A percentile compares a stretch with the other conserved stretches of the same genome.
These are phyloP conservation scores for Mediolabrus comicus DNA, from an alignment of 108 stramenopile species.

Conservation along the genomic window DNA sequence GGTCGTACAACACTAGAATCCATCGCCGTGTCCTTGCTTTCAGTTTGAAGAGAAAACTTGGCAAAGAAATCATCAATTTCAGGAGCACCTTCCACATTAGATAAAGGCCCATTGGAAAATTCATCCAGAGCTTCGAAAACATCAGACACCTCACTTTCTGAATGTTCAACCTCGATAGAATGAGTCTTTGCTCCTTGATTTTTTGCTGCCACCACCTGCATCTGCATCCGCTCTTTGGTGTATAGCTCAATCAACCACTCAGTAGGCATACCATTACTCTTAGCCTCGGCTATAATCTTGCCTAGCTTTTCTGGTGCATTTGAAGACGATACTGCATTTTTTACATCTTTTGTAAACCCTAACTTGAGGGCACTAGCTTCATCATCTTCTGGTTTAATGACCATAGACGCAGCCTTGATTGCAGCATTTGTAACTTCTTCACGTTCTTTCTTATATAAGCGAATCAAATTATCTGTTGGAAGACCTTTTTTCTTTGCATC, in stretches of 20 bases:
- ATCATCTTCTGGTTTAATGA: neutral
- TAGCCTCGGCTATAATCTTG: neutral
- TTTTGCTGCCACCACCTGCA: neutral
- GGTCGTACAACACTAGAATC: neutral
- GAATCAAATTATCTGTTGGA: constrained; percentile 9
- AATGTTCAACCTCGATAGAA: neutral
- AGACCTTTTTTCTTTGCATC: constrained; percentile 22
- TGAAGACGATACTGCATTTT: neutral
- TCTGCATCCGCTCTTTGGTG: neutral
- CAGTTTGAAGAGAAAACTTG: constrained; percentile 31
- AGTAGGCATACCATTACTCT: neutral
- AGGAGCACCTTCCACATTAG: neutral
- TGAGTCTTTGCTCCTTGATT: neutral
- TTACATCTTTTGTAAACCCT: neutral
- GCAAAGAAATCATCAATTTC: constrained; percentile 38
- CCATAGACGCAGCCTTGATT: neutral
- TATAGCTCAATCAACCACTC: neutral
- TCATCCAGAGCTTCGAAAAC: neutral
- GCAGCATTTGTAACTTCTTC: neutral
- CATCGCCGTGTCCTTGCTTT: neutral
- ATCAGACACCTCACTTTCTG: neutral
- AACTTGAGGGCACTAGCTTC: neutral
- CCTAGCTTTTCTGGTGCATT: neutral
- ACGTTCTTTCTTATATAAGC: constrained; percentile 24
- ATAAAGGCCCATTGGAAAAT: neutral